These are phyloP conservation scores for Alternaria viburni DNA, from an alignment of 2,329 filamentous ascomycete species.

Conservation along the genomic window DNA sequence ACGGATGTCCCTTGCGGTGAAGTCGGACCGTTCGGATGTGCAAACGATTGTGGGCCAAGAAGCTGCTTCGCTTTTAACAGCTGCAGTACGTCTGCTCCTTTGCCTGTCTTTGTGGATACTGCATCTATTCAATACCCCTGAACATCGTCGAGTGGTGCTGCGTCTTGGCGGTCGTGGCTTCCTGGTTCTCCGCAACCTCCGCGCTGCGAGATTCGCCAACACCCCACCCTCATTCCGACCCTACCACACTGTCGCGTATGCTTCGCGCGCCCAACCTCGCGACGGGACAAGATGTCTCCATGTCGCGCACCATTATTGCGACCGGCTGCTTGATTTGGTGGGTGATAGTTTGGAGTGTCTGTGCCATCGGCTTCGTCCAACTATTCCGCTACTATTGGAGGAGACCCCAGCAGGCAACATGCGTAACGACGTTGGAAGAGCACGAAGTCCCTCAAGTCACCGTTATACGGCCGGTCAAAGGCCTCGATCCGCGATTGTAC, in stretches of 20 bases:
- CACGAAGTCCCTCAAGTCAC: slow-evolving; percentile 78
- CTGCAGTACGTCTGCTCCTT: not conserved
- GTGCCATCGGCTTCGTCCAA: slow-evolving; percentile 64
- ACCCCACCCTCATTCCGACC: slow-evolving; percentile 13
- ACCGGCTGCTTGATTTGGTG: slow-evolving; percentile 63
- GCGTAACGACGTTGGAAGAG: slow-evolving; percentile 43
- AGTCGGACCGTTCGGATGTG: slow-evolving; percentile 6
- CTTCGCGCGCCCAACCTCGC: slow-evolving; percentile 30
- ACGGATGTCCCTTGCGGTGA: slow-evolving; percentile 1
- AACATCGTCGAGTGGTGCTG: not conserved
- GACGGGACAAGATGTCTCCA: slow-evolving; percentile 41
- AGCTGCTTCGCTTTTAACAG: not conserved
- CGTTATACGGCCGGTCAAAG: slow-evolving; percentile 91
- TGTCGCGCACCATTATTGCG: slow-evolving; percentile 48
- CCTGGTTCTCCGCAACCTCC: slow-evolving; percentile 26
- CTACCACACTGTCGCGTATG: slow-evolving; percentile 41
- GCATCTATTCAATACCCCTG: not conserved
- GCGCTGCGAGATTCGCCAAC: slow-evolving; percentile 19
- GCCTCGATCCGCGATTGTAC: slow-evolving; percentile 86
- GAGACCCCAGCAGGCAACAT: slow-evolving; percentile 52
- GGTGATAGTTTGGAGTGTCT: slow-evolving; percentile 61
- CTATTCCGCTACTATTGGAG: slow-evolving; percentile 63
- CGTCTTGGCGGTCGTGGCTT: slow-evolving; percentile 11
- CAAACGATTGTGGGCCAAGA: not conserved
- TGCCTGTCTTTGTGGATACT: not conserved